A percentile compares a stretch with the other conserved stretches of the same genome.
Conservation (phyloP, 1,284 basidiomycete genomes). For the Exobasidium rhododendri region DNA sequence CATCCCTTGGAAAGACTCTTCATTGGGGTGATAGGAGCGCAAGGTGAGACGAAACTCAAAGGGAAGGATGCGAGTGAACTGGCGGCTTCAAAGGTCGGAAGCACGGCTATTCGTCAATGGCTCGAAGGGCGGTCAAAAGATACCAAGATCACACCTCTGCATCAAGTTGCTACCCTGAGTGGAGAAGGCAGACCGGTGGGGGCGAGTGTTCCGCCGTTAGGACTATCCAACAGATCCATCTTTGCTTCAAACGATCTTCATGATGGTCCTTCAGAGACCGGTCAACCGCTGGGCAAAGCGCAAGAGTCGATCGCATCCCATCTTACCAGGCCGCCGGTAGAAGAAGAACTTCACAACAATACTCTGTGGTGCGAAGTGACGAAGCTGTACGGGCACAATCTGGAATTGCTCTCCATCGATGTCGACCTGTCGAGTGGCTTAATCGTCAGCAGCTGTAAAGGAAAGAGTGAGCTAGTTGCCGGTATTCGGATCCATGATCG, state of each 20-base stretch:
- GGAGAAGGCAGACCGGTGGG: conserved; percentile 26
- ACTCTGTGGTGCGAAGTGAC: conserved; percentile 96
- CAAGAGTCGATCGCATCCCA: conserved; percentile 6
- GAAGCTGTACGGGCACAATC: conserved; percentile 96
- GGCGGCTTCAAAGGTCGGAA: conserved; percentile 47
- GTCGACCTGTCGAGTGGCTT: conserved; percentile 59
- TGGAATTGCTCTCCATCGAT: conserved; percentile 66
- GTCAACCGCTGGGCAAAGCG: conserved; percentile 21
- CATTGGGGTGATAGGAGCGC: conserved; percentile 44
- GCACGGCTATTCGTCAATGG: conserved; percentile 50
- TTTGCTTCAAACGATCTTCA: conserved; percentile 16
- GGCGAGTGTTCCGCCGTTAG: conserved; percentile 48
- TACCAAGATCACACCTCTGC: neutral
- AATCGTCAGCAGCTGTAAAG: conserved; percentile 88
- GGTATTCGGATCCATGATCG: conserved; percentile 80
- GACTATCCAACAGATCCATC: conserved; percentile 50
- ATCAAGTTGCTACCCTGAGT: neutral
- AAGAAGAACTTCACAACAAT: conserved; percentile 67
- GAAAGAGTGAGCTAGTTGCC: conserved; percentile 81
- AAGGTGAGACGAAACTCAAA: conserved; percentile 37
- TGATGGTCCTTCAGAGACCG: conserved; percentile 9
- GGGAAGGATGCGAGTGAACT: conserved; percentile 37
- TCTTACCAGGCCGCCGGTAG: conserved; percentile 57
- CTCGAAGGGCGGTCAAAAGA: conserved; percentile 20
- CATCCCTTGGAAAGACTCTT: conserved; percentile 29